These are phyloP conservation scores for Capronia coronata DNA, from an alignment of 2,329 filamentous ascomycete genomes.

Conservation along the genomic window DNA sequence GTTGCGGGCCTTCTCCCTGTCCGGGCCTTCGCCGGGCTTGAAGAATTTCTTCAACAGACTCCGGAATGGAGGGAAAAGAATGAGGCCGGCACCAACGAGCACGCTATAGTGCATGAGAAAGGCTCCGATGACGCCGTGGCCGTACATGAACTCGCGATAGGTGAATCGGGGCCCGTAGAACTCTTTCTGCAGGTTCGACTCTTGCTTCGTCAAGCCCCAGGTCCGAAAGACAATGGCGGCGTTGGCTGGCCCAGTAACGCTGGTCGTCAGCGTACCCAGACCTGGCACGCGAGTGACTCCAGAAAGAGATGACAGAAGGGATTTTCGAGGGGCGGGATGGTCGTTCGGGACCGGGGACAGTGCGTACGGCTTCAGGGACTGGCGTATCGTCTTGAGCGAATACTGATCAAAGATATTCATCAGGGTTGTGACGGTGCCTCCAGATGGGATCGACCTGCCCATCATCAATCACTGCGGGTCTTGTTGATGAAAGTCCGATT, in stretches of 20 bases:
- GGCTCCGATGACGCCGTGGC: slow-evolving; percentile 28
- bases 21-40: slow-evolving; percentile 44
- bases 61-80: slow-evolving; percentile 46
- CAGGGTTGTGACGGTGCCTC: slow-evolving; percentile 59
- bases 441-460: slow-evolving; percentile 43
- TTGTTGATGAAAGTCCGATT: not conserved
- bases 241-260: slow-evolving; percentile 46
- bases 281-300: slow-evolving; percentile 49
- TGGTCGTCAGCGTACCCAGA: slow-evolving; percentile 51
- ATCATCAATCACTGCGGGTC: too few species aligned
- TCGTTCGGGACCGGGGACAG: slow-evolving; percentile 37
- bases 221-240: slow-evolving; percentile 52
- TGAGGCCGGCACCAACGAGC: slow-evolving; percentile 30
- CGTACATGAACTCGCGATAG: slow-evolving; percentile 49
- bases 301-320: slow-evolving; percentile 37
- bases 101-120: too few species aligned
- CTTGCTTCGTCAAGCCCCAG: slow-evolving; percentile 25
- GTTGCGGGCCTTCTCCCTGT: slow-evolving; percentile 35
- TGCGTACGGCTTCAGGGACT: slow-evolving; percentile 46
- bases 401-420: slow-evolving; percentile 51
- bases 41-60: slow-evolving; percentile 43
- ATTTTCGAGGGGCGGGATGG: slow-evolving; percentile 32
- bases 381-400: slow-evolving; percentile 42
- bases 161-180: slow-evolving; percentile 52
- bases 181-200: slow-evolving; percentile 49